These are phyloP conservation scores for Apophysomyces trapeziformis DNA, from an alignment of 371 early-diverging fungal genomes.

Conservation along the genomic window DNA sequence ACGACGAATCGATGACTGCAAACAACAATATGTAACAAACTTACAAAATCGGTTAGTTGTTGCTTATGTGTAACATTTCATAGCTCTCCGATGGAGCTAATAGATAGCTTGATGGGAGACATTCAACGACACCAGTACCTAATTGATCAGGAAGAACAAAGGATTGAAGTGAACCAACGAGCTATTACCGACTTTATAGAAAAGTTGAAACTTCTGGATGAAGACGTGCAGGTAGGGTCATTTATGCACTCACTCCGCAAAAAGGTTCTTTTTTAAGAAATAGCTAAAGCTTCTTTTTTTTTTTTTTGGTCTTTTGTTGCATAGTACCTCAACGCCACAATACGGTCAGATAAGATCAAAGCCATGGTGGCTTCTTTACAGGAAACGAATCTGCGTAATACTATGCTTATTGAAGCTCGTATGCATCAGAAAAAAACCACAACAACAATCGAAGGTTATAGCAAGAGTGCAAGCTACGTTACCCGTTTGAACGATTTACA, in stretches of 20 bases:
- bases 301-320: not conserved
- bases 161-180: constrained; percentile 15
- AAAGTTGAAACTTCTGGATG: constrained; percentile 17
- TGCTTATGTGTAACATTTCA: not conserved
- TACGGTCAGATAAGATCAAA: constrained; percentile 17
- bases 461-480: constrained; percentile 18
- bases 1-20: not conserved
- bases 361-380: constrained; percentile 12
- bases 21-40: not conserved
- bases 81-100: constrained; percentile 9
- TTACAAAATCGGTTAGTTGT: not conserved
- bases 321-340: constrained; percentile 15
- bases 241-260: not conserved
- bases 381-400: constrained; percentile 14
- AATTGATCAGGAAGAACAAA: constrained; percentile 12
- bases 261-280: not conserved
- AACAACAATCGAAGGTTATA: constrained; percentile 20
- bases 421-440: constrained; percentile 16
- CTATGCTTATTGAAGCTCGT: constrained; percentile 16
- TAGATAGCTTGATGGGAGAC: constrained; percentile 12
- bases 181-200: constrained; percentile 16
- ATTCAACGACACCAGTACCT: constrained; percentile 18
- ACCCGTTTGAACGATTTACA: constrained; percentile 13
- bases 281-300: not conserved
- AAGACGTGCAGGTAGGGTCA: constrained; percentile 11